Percentiles rank a stretch among this genome's conserved stretches.
Evolutionary conservation across 2,329 filamentous ascomycete species (phyloP).

Genomic region (Thielaviopsis populi): DNA sequence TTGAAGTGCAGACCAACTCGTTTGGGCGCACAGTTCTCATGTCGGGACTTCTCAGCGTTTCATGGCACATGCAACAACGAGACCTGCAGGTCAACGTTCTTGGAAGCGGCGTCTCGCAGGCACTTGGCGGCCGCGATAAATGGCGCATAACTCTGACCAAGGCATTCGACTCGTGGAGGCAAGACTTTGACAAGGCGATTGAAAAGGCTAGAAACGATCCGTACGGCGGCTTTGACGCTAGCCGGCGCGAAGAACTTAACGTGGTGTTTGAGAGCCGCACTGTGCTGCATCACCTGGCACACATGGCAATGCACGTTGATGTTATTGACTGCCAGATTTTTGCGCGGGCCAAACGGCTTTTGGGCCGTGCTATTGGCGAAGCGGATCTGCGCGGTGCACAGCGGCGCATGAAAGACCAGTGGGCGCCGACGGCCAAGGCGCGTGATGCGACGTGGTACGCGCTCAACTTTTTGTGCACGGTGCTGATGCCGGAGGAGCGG

Average conservation of each 20-base stretch:
- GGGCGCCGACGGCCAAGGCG: slow-evolving; percentile 78
- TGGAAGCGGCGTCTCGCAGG: slow-evolving; percentile 53
- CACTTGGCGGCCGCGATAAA: slow-evolving; percentile 74
- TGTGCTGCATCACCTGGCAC: slow-evolving; percentile 81
- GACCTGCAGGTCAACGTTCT: slow-evolving; percentile 85
- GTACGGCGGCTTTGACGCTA: slow-evolving; percentile 24
- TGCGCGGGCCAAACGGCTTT: slow-evolving; percentile 67
- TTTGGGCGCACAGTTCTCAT: slow-evolving; percentile 90
- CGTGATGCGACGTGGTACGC: slow-evolving; percentile 89
- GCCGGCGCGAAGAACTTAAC: slow-evolving; percentile 20
- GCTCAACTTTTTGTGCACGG: slow-evolving; percentile 72
- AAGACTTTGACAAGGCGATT: slow-evolving; percentile 73
- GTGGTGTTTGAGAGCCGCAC: slow-evolving; percentile 73
- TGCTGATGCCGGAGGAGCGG: slow-evolving; percentile 47
- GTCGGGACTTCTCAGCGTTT: slow-evolving; percentile 83
- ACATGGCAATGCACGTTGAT: slow-evolving; percentile 96
- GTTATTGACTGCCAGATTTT: slow-evolving; percentile 97
- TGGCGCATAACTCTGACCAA: slow-evolving; percentile 76
- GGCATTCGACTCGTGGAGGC: slow-evolving; percentile 88
- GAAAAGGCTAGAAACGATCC: slow-evolving; percentile 44
- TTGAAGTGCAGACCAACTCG: slow-evolving; percentile 75
- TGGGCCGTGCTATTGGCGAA: slow-evolving; percentile 70
- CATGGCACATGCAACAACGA: slow-evolving; percentile 94
- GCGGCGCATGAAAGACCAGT: slow-evolving; percentile 70
- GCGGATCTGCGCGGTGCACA: slow-evolving; percentile 69